Evolutionary conservation across 108 stramenopile species (phyloP), one percentile per base, ranked within the genome.

Genomic region (Nitzschia sp.): DNA sequence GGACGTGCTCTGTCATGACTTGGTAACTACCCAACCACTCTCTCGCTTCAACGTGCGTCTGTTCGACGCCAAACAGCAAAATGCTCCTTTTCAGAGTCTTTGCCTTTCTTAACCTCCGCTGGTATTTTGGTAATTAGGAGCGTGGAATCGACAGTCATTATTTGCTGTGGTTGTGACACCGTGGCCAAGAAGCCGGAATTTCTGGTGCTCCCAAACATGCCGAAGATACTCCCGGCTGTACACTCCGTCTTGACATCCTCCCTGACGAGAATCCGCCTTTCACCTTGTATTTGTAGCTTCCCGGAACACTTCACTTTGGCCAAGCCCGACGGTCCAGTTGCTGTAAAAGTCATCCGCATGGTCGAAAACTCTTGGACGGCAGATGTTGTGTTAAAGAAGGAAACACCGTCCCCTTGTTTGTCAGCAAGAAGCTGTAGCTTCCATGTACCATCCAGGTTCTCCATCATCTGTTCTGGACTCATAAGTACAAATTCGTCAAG

Each of bases 371-470:
- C 36, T 71, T 94, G 93, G 79, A 79, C 82, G 15, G 89, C 64
- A 15, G 74, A 38, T 9, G 89, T 89, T 0, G 80, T 76, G 71
- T 94, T 94, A 73, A 86, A 94, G 59, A 78, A 94, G 13, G 83
- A 83, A 9, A 94, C 93, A 2, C 90, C 90, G 57, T 94, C 93
- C 0, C 93, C 93, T 31, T 64, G 71, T 48, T 83, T 85, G 66
- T 94, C 93, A 2, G 90, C 93, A 55, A 94, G 70, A 0, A 94
- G 71, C 33, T 94, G 93, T 19, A 94, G 71, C 49, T 75, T 79
- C 93, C 93, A 94, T 66, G 83, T 76, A 1, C 93, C 93, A 8
- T 75, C 73, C 11, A 91, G 56, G 62, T 84, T 91, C 36, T 76
- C 78, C 26, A 83, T 60, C 71, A 86, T 92, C 57, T 86, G 83